Base-by-base conservation (phyloP, 2,329 filamentous ascomycete species). In the Ceratocystis albifundus region DNA sequence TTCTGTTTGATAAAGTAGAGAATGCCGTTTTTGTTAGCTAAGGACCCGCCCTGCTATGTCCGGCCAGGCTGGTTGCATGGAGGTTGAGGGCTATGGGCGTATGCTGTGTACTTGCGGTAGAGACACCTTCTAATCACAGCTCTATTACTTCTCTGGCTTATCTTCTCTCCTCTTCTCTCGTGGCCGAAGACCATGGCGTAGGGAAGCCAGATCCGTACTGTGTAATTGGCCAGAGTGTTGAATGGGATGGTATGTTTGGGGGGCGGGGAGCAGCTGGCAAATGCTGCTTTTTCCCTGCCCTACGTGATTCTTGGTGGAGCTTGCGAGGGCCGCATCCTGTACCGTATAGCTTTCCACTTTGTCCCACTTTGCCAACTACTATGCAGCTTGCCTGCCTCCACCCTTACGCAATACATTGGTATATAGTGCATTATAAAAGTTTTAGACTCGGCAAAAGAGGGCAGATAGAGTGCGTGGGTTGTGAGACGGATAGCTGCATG, bases 371-470 rank as follows among this genome's bases (percentile, higher is more conserved):
- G 25, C 25, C 5, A 59, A 36, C 25, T 59, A 12, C 22, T 59
- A 12, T 12, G n/a, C 12, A 59, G 7, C 25, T 41, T 41, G 10
- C 10, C 3, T 7, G 55, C 28, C n/a, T 32, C 15, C 55, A 36
- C 55, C 25, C 55, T 59, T n/a, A 36, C n/a, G 55, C 17, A 36
- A 59, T 59, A 59, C 32, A 59, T 59, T 59, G 55, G 7, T 32
- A 59, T 59, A 59, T 36, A 32, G 32, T 17, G 55, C 15, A 59
- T 28, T 59, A 36, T 59, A 36, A 41, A 7, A n/a, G 55, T 32
- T n/a, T 5, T 59, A 59, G 32, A 59, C 28, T 36, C 55, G 30
- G 30, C 17, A 59, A 59, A 59, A 59, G 12, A 59, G 32, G 32
- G 28, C 55, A n/a, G n/a, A 32, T 36, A 17, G 28, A 17, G 20